Conservation (phyloP, 345 rosid species). For the Aethionema arabicum region DNA sequence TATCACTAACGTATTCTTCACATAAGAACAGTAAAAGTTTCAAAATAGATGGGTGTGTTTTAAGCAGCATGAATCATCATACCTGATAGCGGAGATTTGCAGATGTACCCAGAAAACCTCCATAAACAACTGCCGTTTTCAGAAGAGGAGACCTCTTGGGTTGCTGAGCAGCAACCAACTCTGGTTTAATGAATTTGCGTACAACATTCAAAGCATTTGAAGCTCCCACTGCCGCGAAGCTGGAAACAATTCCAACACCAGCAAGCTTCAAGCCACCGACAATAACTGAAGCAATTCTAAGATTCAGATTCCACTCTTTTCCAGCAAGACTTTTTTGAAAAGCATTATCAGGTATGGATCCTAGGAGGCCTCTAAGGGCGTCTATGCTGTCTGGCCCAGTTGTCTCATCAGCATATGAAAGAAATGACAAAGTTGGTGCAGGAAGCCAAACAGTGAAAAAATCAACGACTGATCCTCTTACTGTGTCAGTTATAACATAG, state of each 20-base stretch:
- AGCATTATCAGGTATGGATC: constrained; percentile 90
- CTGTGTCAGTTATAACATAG: constrained; percentile 86
- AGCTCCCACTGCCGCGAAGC: constrained; percentile 80
- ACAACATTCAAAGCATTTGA: constrained; percentile 59
- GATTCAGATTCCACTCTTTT: constrained; percentile 73
- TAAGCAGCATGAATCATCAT: constrained; percentile 23
- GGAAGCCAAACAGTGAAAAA: constrained; percentile 98
- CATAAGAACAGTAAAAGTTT: too few species aligned
- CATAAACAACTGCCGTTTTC: constrained; percentile 75
- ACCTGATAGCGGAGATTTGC: constrained; percentile 98
- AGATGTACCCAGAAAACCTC: constrained; percentile 79
- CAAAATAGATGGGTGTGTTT: neutral
- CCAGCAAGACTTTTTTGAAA: constrained; percentile 90
- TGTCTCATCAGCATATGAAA: constrained; percentile 60
- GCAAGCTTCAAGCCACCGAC: constrained; percentile 89
- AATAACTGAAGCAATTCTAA: constrained; percentile 81
- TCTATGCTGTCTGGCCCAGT: constrained; percentile 55
- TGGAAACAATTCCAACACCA: constrained; percentile 78
- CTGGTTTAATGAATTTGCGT: constrained; percentile 60
- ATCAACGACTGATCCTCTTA: constrained; percentile 82
- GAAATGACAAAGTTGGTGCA: constrained; percentile 88
- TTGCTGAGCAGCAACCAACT: constrained; percentile 43
- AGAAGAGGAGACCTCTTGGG: constrained; percentile 81
- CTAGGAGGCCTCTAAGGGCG: constrained; percentile 69
- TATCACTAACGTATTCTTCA: too few species aligned